Conservation (phyloP, 2,329 filamentous ascomycete species). For the Verticillium longisporum region DNA sequence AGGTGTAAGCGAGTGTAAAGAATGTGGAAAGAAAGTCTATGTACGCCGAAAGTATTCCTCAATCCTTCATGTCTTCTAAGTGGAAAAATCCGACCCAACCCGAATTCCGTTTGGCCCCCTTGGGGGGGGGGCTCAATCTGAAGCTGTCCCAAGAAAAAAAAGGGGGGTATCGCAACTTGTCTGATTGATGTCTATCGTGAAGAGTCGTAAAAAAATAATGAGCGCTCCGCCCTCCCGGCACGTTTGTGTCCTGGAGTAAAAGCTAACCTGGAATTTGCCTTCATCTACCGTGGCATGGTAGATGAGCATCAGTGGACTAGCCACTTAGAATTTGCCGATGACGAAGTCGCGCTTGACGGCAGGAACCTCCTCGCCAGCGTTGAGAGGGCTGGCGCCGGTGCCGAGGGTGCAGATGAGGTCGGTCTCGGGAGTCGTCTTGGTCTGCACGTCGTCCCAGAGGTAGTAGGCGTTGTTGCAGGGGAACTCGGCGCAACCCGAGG, state of each 20-base stretch:
- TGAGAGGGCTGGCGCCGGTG: constrained; percentile 17
- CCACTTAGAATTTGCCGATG: constrained; percentile 21
- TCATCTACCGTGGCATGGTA: not conserved
- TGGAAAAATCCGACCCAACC: not conserved
- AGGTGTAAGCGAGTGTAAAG: not conserved
- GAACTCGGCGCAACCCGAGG: constrained; percentile 45
- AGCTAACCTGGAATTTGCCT: not conserved
- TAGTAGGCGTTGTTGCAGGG: constrained; percentile 50
- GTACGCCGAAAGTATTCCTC: not conserved
- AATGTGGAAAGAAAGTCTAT: not conserved
- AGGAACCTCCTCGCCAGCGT: constrained; percentile 2
- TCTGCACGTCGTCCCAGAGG: constrained; percentile 46
- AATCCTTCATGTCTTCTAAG: not conserved
- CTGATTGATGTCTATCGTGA: not conserved
- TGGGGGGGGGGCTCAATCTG: not conserved
- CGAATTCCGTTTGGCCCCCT: not conserved
- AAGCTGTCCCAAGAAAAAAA: not conserved
- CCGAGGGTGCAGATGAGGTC: constrained; percentile 47
- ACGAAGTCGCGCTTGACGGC: constrained; percentile 24
- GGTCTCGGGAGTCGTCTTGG: constrained; percentile 39
- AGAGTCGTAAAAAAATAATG: not conserved
- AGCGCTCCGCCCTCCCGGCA: not conserved
- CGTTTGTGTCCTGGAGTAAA: not conserved
- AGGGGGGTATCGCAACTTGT: not conserved
- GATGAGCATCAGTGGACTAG: not conserved